Base-by-base conservation (phyloP, 1,284 basidiomycete genomes). In the Mycena sp. region DNA sequence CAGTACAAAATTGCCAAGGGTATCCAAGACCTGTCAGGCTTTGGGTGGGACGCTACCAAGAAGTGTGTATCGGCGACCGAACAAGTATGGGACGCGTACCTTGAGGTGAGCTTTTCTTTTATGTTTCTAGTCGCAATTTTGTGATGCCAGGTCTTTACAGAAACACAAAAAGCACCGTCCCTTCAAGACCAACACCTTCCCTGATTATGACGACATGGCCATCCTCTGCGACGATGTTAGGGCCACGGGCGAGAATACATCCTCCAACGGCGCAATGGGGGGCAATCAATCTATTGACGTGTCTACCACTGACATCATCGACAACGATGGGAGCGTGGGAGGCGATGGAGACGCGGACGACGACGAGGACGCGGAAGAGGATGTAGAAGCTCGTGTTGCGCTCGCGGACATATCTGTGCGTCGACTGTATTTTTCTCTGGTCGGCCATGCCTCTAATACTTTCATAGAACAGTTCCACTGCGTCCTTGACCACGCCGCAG, bases 201-300 rank as follows among this genome's bases (percentile, higher is more conserved):
- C 21, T 10, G 25, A 52, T n/a, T 52, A 40, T 37, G 26, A 41
- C 26, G 37, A 28, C 25, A 41, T 52, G 35, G 46, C 50, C 17
- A 21, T 52, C 11, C 50, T 52, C 4, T 52, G 50, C 38, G 50
- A 52, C 26, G 38, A 52, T 30, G 37, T 28, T 1, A 41, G 38
- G 50, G 50, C 50, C 23, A 52, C 38, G 2, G 50, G 50, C 26
- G 50, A 52, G 50, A 37, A 52, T 14, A 14, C 50, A 2, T 52
- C 41, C n/a, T 41, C 26, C 16, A 52, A 52, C 19, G 50, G 38
- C 5, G 37, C 25, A 16, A 10, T 25, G 1, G 50, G 38, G 4
- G 50, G 50, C n/a, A 41, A 52, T 52, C 50, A 52, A 29, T 9
- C 30, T 16, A 16, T 26, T 21, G 9, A 11, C n/a, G 23, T 41